Base-by-base conservation (phyloP, 345 rosid genomes). In the Pelargonium nanum region DNA sequence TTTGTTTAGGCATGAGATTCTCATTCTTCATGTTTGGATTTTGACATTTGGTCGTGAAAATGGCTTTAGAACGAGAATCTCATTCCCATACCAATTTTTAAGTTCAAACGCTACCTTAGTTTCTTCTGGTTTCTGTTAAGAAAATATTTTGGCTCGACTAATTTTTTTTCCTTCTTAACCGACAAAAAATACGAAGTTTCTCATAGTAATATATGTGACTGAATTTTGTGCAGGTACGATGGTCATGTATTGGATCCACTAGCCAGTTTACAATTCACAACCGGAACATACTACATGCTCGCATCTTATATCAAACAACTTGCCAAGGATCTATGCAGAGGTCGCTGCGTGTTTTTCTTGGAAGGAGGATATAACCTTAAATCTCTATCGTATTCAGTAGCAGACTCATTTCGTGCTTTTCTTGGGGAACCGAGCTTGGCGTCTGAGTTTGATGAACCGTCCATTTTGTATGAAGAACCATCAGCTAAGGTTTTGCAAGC, bases 341-440 rank as follows among this genome's bases (percentile, higher is more conserved):
- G 98, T 0, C 85, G 93, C 4, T 92, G 98, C 15, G 81, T 88
- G 51, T 92, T 88, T 67, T 92, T 86, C 84, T 70, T 86, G 74
- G 98, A 92, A 75, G 98, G 98, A 52, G 98, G 98, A 25, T 85
- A 89, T 83, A 92, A 92, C 73, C 96, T 89, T 53, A 72, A 83
- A 19, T 83, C 98, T 20, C 89, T 92, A 57, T 86, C 98, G 6
- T 65, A 86, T 57, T 88, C 98, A 0, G 95, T 89, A 32, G 82
- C 91, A 1, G 98, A 89, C 69, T 79, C 89, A 15, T 92, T 92
- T 69, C 78, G 89, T 3, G 96, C 96, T 25, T 82, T 92, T 64
- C 83, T 89, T 0, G 95, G 89, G 8, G 98, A 92, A 67, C 69
- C 73, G 22, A 92, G 96, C 32, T 69, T 75, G 74, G 95, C 98